Conservation (phyloP, 257 asterid genomes). For the Forsythia suspensa region DNA sequence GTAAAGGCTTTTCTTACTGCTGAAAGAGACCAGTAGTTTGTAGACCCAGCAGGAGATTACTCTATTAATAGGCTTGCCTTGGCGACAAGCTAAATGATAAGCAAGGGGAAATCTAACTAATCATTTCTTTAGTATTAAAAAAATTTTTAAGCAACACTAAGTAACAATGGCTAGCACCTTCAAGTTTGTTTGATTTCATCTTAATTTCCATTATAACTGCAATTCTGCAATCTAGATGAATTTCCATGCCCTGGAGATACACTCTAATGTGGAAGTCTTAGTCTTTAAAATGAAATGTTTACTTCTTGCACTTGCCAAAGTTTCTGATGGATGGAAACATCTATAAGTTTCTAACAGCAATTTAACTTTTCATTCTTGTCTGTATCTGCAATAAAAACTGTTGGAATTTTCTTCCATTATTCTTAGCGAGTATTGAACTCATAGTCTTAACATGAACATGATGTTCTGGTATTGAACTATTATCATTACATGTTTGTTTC, state of each 20-base stretch:
- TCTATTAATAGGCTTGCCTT: neutral
- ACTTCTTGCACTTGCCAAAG: neutral
- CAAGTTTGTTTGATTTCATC: neutral
- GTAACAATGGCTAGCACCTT: neutral
- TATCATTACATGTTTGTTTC: neutral
- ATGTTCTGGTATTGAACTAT: neutral
- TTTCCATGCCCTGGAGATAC: neutral
- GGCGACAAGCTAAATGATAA: neutral
- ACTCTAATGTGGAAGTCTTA: neutral
- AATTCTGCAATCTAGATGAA: neutral
- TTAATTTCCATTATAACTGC: neutral
- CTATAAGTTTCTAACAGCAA: neutral
- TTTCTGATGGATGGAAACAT: neutral
- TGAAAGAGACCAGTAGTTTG: neutral
- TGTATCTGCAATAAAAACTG: neutral
- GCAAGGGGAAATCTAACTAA: neutral
- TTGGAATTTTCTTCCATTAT: neutral
- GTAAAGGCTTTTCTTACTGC: neutral
- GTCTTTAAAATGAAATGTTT: neutral
- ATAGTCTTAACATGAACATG: neutral
- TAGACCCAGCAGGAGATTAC: neutral
- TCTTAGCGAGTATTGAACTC: neutral
- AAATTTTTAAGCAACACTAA: neutral
- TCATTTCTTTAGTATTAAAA: neutral
- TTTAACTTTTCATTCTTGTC: neutral